Conservation (phyloP, 75 land plant species). For the Pinus taeda region DNA sequence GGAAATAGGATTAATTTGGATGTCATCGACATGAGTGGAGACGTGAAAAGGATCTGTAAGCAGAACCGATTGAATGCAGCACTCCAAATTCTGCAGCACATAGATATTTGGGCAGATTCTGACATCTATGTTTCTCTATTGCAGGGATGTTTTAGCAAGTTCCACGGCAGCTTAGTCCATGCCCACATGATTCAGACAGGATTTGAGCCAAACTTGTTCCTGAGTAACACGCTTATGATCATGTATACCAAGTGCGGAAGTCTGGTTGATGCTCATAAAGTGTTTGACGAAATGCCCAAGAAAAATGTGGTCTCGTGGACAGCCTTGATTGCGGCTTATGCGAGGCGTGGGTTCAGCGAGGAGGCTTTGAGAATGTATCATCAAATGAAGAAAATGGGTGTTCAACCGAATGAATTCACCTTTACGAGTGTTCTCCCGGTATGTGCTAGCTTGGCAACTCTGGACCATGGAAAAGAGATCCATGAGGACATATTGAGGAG, state of each 20-base stretch:
- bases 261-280: constrained; percentile 17
- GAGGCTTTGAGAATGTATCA: constrained; percentile 52
- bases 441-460: constrained; percentile 41
- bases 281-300: constrained; percentile 21
- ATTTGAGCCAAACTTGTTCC: background rate
- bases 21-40: no score
- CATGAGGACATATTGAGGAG: constrained; percentile 43
- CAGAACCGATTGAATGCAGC: no score
- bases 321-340: constrained; percentile 54
- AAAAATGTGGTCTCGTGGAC: constrained; percentile 52
- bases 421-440: constrained; percentile 55
- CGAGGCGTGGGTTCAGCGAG: constrained; percentile 27
- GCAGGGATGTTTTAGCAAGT: background rate
- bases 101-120: background rate
- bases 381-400: constrained; percentile 27
- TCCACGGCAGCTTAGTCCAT: background rate
- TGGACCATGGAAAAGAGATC: constrained; percentile 46
- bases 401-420: constrained; percentile 44
- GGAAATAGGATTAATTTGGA: no score
- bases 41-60: no score
- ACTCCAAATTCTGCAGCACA: no score
- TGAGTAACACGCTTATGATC: constrained; percentile 26
- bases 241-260: constrained; percentile 41
- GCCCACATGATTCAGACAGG: constrained; percentile 3
- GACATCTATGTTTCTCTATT: background rate